Conservation (phyloP, 2,329 filamentous ascomycete species). For the Trichoderma gracile region DNA sequence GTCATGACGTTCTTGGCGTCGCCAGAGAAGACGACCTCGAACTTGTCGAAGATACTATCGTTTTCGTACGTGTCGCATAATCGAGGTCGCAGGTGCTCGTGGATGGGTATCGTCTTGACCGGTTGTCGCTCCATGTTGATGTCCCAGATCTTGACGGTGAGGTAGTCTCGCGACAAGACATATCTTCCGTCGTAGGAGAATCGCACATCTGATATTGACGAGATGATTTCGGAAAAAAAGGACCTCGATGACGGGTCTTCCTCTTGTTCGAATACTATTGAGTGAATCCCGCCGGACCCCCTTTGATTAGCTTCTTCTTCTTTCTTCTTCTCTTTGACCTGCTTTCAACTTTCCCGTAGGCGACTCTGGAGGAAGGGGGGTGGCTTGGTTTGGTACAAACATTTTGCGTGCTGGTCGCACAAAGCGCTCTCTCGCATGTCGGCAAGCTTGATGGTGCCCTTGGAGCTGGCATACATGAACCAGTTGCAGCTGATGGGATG, state of each 20-base stretch:
- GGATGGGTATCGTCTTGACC: slow-evolving; percentile 97
- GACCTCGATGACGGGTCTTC: slow-evolving; percentile 95
- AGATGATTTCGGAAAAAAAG: slow-evolving; percentile 99
- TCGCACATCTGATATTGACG: slow-evolving; percentile 96
- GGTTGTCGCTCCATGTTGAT: slow-evolving; percentile 98
- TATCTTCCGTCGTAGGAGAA: slow-evolving; percentile 97
- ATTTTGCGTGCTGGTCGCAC: slow-evolving; percentile 92
- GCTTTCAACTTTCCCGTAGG: too few relatives aligned
- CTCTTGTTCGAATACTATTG: slow-evolving; percentile 93
- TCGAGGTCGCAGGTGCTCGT: slow-evolving; percentile 90
- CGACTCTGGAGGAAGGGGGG: not conserved
- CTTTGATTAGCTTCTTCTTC: not conserved
- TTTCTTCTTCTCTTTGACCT: too few relatives aligned
- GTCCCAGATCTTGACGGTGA: slow-evolving; percentile 99
- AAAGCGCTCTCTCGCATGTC: slow-evolving; percentile 97
- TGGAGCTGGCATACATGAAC: slow-evolving; percentile 99
- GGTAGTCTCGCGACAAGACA: slow-evolving; percentile 94
- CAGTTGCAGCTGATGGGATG: slow-evolving; percentile 97
- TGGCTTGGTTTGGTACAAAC: slow-evolving; percentile 50
- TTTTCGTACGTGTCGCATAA: slow-evolving; percentile 99
- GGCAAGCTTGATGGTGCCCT: slow-evolving; percentile 97
- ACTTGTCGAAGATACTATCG: slow-evolving; percentile 99
- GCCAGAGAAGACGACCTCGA: slow-evolving; percentile 97
- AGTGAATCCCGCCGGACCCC: not conserved
- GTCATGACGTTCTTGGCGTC: slow-evolving; percentile 99